Conservation (phyloP, 352 stramenopile species). For the Globisporangium solare region DNA sequence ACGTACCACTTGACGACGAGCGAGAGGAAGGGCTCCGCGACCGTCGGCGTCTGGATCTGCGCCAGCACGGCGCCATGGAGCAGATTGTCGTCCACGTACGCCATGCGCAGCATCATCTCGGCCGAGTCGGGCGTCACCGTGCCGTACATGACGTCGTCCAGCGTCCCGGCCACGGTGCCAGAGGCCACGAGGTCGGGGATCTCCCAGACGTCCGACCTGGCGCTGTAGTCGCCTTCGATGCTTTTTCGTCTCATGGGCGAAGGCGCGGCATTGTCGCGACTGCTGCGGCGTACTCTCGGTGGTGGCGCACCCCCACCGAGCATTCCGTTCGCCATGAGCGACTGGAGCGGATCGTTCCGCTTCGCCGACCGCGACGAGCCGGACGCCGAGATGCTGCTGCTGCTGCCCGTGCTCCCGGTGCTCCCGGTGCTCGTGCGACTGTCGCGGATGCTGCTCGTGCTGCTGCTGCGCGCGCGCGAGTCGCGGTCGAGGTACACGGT, state of each 20-base stretch:
- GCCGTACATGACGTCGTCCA: slow-evolving; percentile 17
- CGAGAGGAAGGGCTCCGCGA: slow-evolving; percentile 14
- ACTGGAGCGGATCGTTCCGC: no score
- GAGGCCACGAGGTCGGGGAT: slow-evolving; percentile 15
- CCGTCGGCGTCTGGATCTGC: slow-evolving; percentile 11
- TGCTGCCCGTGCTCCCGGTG: not conserved
- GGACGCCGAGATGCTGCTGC: no score
- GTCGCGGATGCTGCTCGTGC: not conserved
- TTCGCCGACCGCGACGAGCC: no score
- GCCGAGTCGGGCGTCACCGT: slow-evolving; percentile 14
- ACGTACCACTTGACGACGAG: slow-evolving; percentile 20
- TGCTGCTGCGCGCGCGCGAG: not conserved
- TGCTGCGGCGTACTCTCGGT: no score
- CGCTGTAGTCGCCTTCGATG: not conserved
- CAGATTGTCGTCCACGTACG: slow-evolving; percentile 17
- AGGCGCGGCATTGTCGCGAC: no score
- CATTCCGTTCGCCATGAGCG: no score
- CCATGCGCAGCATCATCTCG: slow-evolving; percentile 14
- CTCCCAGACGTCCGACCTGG: slow-evolving; percentile 2
- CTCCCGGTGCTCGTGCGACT: not conserved
- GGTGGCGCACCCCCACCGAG: no score
- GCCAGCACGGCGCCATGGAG: slow-evolving; percentile 14
- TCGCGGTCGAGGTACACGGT: slow-evolving; percentile 14
- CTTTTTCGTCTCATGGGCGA: not conserved
- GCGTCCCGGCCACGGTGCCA: slow-evolving; percentile 9